phyloP scores from a whole-genome alignment of 352 stramenopile species.

The Globisporangium radiosum region DNA sequence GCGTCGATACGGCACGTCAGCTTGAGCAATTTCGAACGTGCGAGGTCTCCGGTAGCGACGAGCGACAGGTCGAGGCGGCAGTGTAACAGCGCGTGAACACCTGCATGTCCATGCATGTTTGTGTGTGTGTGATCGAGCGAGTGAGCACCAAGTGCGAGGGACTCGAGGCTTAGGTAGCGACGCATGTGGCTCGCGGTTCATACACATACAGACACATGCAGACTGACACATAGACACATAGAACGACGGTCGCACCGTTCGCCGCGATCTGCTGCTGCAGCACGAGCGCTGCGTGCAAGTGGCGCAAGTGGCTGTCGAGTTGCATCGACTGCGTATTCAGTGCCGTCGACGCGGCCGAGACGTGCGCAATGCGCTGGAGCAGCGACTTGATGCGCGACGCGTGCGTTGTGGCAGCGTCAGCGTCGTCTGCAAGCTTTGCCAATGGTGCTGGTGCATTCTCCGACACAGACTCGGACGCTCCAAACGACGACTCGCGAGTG shows the following conservation, averaged over 20 bases:
- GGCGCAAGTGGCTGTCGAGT: constrained; percentile 31
- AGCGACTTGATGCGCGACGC: constrained; percentile 24
- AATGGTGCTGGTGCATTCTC: too few relatives aligned
- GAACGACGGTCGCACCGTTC: constrained; percentile 5
- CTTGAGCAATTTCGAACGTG: constrained; percentile 6
- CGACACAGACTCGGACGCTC: too few relatives aligned
- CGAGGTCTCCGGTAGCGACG: not conserved
- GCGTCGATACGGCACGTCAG: constrained; percentile 12
- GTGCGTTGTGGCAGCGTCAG: constrained; percentile 1
- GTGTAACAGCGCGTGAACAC: constrained; percentile 9
- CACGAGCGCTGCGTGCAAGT: constrained; percentile 36
- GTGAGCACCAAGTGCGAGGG: too few relatives aligned
- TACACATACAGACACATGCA: too few relatives aligned
- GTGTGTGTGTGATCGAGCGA: too few relatives aligned
- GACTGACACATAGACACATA: not conserved
- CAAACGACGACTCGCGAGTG: too few relatives aligned
- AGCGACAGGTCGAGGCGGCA: constrained; percentile 8
- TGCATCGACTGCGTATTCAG: constrained; percentile 26
- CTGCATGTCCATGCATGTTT: not conserved
- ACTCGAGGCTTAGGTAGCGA: too few relatives aligned
- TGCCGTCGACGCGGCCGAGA: constrained; percentile 23
- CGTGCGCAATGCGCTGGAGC: constrained; percentile 28
- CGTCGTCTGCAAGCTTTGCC: too few relatives aligned
- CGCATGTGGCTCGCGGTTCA: too few relatives aligned
- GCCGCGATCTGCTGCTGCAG: constrained; percentile 21